Evolutionary conservation across 148 eudicot genomes (phyloP).

Genomic region (Limonium bicolor): DNA sequence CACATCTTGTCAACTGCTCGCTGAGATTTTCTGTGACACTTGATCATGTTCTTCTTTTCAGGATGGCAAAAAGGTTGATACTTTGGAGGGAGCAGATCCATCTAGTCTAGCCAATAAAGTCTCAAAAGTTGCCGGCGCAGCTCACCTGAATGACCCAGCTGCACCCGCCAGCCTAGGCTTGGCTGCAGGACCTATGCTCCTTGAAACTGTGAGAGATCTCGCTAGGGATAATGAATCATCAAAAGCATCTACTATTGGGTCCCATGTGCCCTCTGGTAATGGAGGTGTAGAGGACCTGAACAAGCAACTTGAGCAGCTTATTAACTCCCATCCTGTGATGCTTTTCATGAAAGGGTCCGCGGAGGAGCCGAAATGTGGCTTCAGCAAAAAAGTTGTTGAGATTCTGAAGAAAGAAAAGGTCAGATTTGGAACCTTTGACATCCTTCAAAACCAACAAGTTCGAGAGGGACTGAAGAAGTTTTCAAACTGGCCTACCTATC

Average conservation of each 20-base stretch:
- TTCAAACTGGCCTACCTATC: slow-evolving; percentile 96
- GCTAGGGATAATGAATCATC: slow-evolving; percentile 36
- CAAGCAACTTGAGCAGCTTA: slow-evolving; percentile 41
- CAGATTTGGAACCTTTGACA: slow-evolving; percentile 81
- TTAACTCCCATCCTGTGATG: slow-evolving; percentile 58
- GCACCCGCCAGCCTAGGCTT: slow-evolving; percentile 92
- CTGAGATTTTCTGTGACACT: not conserved
- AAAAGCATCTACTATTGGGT: slow-evolving; percentile 8
- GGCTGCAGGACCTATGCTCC: slow-evolving; percentile 76
- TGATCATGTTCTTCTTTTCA: slow-evolving; percentile 8
- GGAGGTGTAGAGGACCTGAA: slow-evolving; percentile 27
- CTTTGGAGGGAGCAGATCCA: slow-evolving; percentile 93
- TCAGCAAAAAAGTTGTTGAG: slow-evolving; percentile 70
- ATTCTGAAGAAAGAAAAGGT: slow-evolving; percentile 71
- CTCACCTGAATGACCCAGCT: slow-evolving; percentile 53
- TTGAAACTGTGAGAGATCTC: slow-evolving; percentile 58
- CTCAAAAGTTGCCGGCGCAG: slow-evolving; percentile 65
- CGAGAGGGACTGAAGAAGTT: slow-evolving; percentile 91
- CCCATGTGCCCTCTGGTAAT: slow-evolving; percentile 15
- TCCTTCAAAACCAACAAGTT: slow-evolving; percentile 48
- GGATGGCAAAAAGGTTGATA: slow-evolving; percentile 83
- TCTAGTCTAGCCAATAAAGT: slow-evolving; percentile 90
- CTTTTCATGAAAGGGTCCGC: slow-evolving; percentile 98
- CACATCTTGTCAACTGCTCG: too few species aligned
- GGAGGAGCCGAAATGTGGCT: slow-evolving; percentile 76